A percentile compares a stretch with the other conserved stretches of the same genome.
These are phyloP conservation scores for Diplodia sapinea DNA, from an alignment of 2,329 filamentous ascomycete genomes.

Conservation along the genomic window DNA sequence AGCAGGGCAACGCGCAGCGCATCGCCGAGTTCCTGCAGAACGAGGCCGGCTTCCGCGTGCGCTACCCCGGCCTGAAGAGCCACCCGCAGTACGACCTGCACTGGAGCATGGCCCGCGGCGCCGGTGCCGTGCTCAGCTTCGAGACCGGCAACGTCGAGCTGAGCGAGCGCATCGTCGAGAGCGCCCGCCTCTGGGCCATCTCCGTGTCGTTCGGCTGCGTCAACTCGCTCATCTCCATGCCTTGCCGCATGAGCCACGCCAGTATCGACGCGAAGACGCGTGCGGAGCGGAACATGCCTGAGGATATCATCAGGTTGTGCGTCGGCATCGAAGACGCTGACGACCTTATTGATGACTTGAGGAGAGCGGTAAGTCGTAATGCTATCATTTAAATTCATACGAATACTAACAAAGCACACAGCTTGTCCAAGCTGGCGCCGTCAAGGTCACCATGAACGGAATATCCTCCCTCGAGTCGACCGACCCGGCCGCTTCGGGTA, in stretches of 20 bases:
- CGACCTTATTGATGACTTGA: conserved; percentile 91
- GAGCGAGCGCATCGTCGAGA: conserved; percentile 93
- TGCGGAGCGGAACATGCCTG: conserved; percentile 85
- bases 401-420: conserved; percentile 35
- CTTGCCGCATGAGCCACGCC: conserved; percentile 98
- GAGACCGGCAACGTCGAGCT: conserved; percentile 87
- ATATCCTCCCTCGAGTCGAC: conserved; percentile 65
- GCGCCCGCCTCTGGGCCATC: conserved; percentile 89
- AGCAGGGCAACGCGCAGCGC: conserved; percentile 87
- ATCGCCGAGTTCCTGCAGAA: conserved; percentile 92
- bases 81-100: conserved; percentile 97
- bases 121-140: conserved; percentile 92
- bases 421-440: conserved; percentile 91
- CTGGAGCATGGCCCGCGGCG: conserved; percentile 91
- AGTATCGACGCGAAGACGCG: conserved; percentile 96
- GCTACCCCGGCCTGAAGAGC: conserved; percentile 90
- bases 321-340: conserved; percentile 94
- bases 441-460: conserved; percentile 82
- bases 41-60: conserved; percentile 84
- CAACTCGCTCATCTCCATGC: conserved; percentile 98
- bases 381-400: background rate
- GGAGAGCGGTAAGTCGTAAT: conserved; percentile 74
- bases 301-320: conserved; percentile 94
- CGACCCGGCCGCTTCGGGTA: conserved; percentile 9
- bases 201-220: conserved; percentile 98